Conservation (phyloP, 345 rosid genomes). For the Camelina neglecta region DNA sequence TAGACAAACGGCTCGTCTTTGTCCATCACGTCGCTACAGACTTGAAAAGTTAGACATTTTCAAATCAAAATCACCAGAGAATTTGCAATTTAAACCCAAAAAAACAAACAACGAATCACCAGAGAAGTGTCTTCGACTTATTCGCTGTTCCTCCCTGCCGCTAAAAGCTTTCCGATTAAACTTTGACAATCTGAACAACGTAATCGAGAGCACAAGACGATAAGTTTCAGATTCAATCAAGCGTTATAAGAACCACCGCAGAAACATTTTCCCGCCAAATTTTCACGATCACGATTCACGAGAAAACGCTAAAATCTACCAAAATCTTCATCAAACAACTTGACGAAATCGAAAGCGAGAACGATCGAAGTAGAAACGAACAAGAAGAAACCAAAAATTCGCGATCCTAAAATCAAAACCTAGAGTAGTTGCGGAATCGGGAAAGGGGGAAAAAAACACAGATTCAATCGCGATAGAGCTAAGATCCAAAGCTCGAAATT, state of each 20-base stretch:
- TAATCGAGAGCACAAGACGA: neutral
- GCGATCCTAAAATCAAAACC: slow-evolving; percentile 4
- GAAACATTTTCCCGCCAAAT: slow-evolving; percentile 42
- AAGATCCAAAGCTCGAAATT: slow-evolving; percentile 17
- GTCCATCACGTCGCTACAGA: slow-evolving; percentile 31
- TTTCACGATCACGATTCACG: slow-evolving; percentile 3
- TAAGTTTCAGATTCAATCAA: neutral
- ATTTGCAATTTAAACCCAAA: neutral
- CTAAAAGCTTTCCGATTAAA: neutral
- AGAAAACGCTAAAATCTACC: neutral
- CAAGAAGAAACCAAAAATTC: slow-evolving; percentile 8
- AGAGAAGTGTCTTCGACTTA: neutral
- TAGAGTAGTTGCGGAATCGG: neutral
- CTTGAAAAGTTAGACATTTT: neutral
- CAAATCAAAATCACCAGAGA: neutral
- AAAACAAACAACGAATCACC: slow-evolving; percentile 2
- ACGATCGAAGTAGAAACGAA: neutral
- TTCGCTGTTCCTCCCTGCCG: neutral
- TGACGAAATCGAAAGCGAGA: neutral
- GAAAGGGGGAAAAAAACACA: neutral
- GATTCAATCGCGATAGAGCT: slow-evolving; percentile 23
- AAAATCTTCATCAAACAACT: neutral
- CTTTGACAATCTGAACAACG: slow-evolving; percentile 5
- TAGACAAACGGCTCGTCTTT: slow-evolving; percentile 20
- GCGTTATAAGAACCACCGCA: neutral